Evolutionary conservation across 441 rosid genomes (phyloP).

Genomic region (Macaranga tanarius): DNA sequence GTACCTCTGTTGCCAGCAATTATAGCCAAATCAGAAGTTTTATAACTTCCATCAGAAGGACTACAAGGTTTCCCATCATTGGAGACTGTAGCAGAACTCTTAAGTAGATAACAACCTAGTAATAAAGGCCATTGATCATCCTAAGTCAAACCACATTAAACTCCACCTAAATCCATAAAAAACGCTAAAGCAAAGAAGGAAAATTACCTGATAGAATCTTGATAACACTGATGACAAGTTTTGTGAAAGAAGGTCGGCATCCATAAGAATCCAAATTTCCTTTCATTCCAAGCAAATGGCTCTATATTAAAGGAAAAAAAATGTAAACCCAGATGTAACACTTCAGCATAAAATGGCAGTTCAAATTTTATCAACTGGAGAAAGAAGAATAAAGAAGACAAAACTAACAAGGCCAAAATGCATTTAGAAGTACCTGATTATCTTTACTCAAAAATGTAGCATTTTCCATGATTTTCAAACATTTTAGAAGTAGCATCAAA

Average conservation of each 20-base stretch:
- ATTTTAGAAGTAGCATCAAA: conserved; percentile 65
- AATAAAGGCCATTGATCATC: conserved; percentile 31
- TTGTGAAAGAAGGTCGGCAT: conserved; percentile 47
- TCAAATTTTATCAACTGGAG: neutral
- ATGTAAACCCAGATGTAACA: conserved; percentile 16
- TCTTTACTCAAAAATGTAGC: conserved; percentile 94
- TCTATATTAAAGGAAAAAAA: conserved; percentile 38
- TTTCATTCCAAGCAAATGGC: conserved; percentile 72
- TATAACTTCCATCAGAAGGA: conserved; percentile 37
- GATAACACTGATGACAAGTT: conserved; percentile 55
- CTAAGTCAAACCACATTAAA: conserved; percentile 20
- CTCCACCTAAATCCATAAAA: neutral
- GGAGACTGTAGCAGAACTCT: conserved; percentile 32
- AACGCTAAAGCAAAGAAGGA: neutral
- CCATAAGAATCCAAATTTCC: conserved; percentile 45
- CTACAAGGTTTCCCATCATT: conserved; percentile 31
- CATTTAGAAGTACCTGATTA: conserved; percentile 64
- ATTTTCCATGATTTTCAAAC: conserved; percentile 96
- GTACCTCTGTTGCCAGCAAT: conserved; percentile 52
- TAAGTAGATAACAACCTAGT: conserved; percentile 54
- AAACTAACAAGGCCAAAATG: conserved; percentile 21
- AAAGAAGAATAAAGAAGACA: neutral
- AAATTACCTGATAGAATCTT: conserved; percentile 75
- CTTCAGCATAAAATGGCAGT: conserved; percentile 14
- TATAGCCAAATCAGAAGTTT: conserved; percentile 40